Percentiles rank a stretch among this genome's conserved stretches.
Evolutionary conservation across 2,329 filamentous ascomycete genomes (phyloP).

Genomic region (Alternaria viburni): DNA sequence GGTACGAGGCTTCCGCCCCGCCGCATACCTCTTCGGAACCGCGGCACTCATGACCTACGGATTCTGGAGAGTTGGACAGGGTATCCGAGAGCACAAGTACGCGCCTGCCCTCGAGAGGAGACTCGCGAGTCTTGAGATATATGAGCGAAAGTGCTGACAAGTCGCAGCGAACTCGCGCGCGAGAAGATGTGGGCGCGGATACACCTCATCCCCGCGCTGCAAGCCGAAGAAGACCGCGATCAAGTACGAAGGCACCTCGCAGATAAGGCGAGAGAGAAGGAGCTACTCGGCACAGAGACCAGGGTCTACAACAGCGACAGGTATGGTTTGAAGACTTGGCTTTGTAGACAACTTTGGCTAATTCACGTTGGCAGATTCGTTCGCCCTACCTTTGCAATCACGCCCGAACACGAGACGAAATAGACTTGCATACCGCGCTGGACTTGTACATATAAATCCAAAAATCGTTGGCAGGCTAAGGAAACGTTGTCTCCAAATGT

Average conservation of each 20-base stretch:
- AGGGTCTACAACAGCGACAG: conserved; percentile 88
- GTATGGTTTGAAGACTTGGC: conserved; percentile 58
- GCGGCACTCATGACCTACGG: conserved; percentile 84
- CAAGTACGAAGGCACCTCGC: conserved; percentile 86
- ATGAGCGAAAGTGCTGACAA: conserved; percentile 22
- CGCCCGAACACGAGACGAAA: conserved; percentile 68
- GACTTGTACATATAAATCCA: conserved; percentile 22
- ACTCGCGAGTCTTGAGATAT: background rate
- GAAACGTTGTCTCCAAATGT: conserved; percentile 12
- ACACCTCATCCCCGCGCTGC: conserved; percentile 88
- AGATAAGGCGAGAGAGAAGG: conserved; percentile 88
- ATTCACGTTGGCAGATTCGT: conserved; percentile 55
- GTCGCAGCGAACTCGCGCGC: conserved; percentile 80
- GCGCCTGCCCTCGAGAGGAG: conserved; percentile 38
- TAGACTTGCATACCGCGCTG: conserved; percentile 45
- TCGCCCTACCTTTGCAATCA: conserved; percentile 77
- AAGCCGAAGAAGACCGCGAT: conserved; percentile 96
- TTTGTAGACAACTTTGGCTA: background rate
- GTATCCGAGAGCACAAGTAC: conserved; percentile 90
- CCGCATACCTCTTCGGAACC: conserved; percentile 77
- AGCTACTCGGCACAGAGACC: conserved; percentile 81
- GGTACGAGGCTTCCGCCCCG: conserved; percentile 85
- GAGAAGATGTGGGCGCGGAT: conserved; percentile 99
- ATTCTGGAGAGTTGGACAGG: conserved; percentile 83
- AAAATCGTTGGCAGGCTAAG: background rate